These are phyloP conservation scores for Skeletonema potamos DNA, from an alignment of 108 stramenopile genomes.

Conservation along the genomic window DNA sequence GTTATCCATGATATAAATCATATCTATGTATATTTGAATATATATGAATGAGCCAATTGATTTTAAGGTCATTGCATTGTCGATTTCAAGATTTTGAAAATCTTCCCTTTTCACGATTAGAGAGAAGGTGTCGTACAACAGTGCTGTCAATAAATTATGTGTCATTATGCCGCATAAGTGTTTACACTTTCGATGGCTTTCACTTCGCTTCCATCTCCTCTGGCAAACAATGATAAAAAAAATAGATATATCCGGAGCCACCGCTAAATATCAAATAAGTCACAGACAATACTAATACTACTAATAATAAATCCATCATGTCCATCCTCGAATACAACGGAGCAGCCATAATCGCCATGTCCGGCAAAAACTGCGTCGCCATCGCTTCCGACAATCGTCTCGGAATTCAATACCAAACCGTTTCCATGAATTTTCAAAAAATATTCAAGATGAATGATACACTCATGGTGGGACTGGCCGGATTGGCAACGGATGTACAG, in stretches of 20 bases:
- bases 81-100: too few species aligned
- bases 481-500: constrained; percentile 96
- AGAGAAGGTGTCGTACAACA: background rate
- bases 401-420: constrained; percentile 93
- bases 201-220: constrained; percentile 7
- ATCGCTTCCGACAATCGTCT: constrained; percentile 96
- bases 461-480: constrained; percentile 93
- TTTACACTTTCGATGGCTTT: constrained; percentile 13
- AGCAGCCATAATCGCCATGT: constrained; percentile 97
- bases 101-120: too few species aligned
- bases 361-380: constrained; percentile 98
- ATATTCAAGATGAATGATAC: constrained; percentile 94
- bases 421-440: constrained; percentile 93
- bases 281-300: background rate
- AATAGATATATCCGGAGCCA: too few species aligned
- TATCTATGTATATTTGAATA: too few species aligned
- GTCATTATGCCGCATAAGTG: background rate
- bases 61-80: too few species aligned
- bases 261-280: background rate
- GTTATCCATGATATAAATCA: too few species aligned
- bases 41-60: too few species aligned
- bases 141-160: background rate
- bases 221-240: constrained; percentile 3
- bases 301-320: constrained; percentile 47
- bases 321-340: constrained; percentile 99